Base-by-base conservation (phyloP, 139 green algal species). In the Nannochloris sp. region DNA sequence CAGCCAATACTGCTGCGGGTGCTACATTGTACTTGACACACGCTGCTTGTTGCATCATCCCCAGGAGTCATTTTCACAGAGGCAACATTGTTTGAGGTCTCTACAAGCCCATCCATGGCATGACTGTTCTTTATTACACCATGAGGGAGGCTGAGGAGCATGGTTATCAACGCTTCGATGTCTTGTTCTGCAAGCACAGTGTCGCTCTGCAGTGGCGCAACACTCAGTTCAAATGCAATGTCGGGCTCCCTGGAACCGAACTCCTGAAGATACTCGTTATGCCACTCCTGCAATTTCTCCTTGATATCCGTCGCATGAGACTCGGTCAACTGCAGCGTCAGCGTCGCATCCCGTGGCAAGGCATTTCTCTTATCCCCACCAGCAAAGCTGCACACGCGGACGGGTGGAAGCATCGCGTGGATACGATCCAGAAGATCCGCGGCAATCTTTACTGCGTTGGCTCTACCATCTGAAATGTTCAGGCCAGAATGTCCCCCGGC, bases 331-430 rank as follows among this genome's bases (percentile, higher is more conserved):
- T 72, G 63, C 0, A 89, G 71, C 69, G 71, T 55, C 12, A 87
- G 4, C 0, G 72, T 28, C 3, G 70, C 76, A 48, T 89, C 82
- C 0, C 85, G 64, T 1, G 85, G 57, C 36, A 92, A 85, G 25
- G 84, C 84, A 50, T 92, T 92, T 44, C 85, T 76, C 66, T 90
- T 90, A 74, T 90, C 85, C 2, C 85, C 85, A 26, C 76, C 85
- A 1, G 10, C 9, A 25, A 85, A 26, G 3, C 4, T 28, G 2
- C 50, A 65, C 48, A 89, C 58, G 14, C 75, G 62, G n/a, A 60
- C 68, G 1, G 50, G 58, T 3, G 68, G 57, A 11, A 56, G 33
- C 0, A 37, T 33, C 1, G 37, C 49, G 40, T 75, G 43, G 13
- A 64, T 6, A 1, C 56, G 49, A 9, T 74, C 69, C 3, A 70